Evolutionary conservation across 768 basidiomycete genomes (phyloP), one percentile per base, ranked within the genome.

Genomic region (Leccinum pellstonianum): DNA sequence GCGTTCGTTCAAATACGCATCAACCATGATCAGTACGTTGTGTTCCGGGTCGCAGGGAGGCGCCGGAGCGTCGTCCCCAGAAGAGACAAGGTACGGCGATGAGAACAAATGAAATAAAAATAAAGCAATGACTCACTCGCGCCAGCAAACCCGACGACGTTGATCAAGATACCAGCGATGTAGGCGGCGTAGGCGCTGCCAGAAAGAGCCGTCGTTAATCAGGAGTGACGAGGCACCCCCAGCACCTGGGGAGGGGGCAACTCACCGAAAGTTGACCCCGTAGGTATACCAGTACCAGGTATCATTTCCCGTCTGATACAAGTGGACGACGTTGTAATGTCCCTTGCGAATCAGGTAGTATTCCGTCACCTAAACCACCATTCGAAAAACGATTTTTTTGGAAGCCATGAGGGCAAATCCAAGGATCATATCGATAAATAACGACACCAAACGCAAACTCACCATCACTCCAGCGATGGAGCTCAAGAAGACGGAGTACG

Each of bases 391-490:
- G 9, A 5, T 43, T 10, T 1, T n/a, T 46, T 46, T 19, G 5
- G 41, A 10, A 43, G 8, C 27, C 19, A 29, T 46, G 50, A 64
- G 60, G 9, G n/a, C 55, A 49, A 5, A 46, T 54, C 9, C 6
- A 14, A 33, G 11, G 48, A 37, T 43, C 4, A n/a, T 43, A 10
- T 43, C 41, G 9, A n/a, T 5, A 11, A 46, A n/a, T 19, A 3
- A 47, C 12, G 14, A 3, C n/a, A n/a, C 14, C 25, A 8, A 31
- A 35, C 3, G 29, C 9, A 23, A 14, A 66, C 79, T 25, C 52
- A 87, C 86, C 87, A 91, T 90, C 19, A 91, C 89, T 10, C 90
- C 88, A 31, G 86, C 87, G 66, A 94, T 88, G 25, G 90, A 91
- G 53, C 86, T 88, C 49, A 90, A 76, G 78, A 88, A 93, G 56